Base-by-base conservation (phyloP, 2,329 filamentous ascomycete genomes). In the Trichoderma cornu-damae region DNA sequence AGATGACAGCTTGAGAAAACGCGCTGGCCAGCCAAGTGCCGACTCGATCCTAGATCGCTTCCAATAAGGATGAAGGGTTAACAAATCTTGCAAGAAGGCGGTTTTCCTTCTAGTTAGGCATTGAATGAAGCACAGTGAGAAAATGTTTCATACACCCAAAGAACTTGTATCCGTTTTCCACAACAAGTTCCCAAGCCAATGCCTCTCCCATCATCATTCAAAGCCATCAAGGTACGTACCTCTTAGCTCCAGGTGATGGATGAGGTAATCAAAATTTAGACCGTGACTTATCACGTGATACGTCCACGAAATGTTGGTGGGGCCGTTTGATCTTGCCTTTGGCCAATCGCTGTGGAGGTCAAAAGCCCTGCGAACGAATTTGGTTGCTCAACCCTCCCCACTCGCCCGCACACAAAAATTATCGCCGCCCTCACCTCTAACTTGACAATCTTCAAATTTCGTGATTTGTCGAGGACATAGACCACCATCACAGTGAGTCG, bases 401-500 rank as follows among this genome's bases (percentile, higher is more conserved):
- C 69, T 67, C 59, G 64, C 63, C 49, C 72, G 66, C 72, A 72
- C 72, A 74, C 72, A 74, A 74, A 75, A 73, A 70, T 69, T 69
- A 70, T 72, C 69, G 67, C 65, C 66, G 67, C 64, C n/a, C 64
- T 66, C 66, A 67, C 64, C 58, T 72, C 61, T 67, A 70, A 72
- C 70, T 71, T 69, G 70, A 69, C 63, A 68, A 73, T 72, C 69
- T 69, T 66, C 67, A 72, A 71, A 69, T 68, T 69, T 73, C 69
- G 70, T 68, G 72, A 72, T 63, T 66, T 69, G 70, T 76, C 70
- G 73, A 72, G 50, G 74, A 73, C 71, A 75, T 67, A 66, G 66
- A 75, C 74, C 69, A 75, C 69, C 68, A 72, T 75, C 75, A 79
- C 69, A 74, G 78, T 80, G 76, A 73, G 78, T 77, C 62, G 53